phyloP scores from a whole-genome alignment of 768 basidiomycete genomes.

The Psilocybe subaeruginosa region DNA sequence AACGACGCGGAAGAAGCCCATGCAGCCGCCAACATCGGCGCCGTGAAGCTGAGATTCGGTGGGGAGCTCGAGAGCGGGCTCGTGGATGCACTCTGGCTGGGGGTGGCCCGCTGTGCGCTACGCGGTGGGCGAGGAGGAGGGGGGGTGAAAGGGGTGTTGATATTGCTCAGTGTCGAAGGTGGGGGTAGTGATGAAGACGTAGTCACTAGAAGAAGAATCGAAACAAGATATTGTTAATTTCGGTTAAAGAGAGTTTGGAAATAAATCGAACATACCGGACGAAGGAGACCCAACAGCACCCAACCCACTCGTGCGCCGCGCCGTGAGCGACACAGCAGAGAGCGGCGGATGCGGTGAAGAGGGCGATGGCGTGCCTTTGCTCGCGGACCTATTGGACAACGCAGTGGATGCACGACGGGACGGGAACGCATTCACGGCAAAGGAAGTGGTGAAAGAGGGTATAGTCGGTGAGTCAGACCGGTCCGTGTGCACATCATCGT shows the following conservation, averaged over 20 bases:
- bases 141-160: conserved; percentile 1
- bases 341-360: neutral
- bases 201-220: neutral
- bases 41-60: neutral
- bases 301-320: neutral
- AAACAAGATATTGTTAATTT: neutral
- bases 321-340: neutral
- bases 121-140: conserved; percentile 34
- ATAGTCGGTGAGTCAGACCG: conserved; percentile 43
- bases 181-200: neutral
- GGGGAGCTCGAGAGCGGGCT: neutral
- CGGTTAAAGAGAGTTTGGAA: neutral
- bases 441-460: conserved; percentile 51
- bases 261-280: neutral
- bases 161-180: conserved; percentile 9
- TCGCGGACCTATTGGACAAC: conserved; percentile 1
- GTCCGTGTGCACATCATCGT: too few species aligned
- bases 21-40: neutral
- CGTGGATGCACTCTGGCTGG: neutral
- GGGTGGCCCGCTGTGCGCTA: conserved; percentile 26
- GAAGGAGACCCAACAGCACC: neutral
- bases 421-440: conserved; percentile 48
- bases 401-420: conserved; percentile 8
- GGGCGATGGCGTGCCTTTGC: neutral
- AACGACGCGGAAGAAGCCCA: neutral